A percentile compares a stretch with the other conserved stretches of the same genome.
phyloP scores from a whole-genome alignment of 192 early-diverging fungal genomes.

The Coemansia biformis region DNA sequence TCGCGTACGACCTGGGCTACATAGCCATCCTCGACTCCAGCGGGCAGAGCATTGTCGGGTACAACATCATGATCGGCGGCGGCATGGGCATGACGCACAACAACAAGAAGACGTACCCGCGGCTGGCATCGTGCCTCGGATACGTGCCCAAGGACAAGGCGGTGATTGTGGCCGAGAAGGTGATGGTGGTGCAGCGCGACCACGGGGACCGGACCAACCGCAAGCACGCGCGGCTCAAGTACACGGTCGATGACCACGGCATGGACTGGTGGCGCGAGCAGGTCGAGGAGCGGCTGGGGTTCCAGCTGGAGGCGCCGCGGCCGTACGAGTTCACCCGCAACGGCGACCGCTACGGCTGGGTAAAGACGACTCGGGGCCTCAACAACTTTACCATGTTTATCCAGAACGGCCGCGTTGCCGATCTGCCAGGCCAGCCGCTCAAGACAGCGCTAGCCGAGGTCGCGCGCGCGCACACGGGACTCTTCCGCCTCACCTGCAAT shows the following conservation, averaged over 20 bases:
- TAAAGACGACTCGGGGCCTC: slow-evolving; percentile 19
- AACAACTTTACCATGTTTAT: slow-evolving; percentile 82
- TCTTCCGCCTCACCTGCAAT: slow-evolving; percentile 88
- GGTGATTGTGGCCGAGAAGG: slow-evolving; percentile 79
- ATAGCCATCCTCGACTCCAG: slow-evolving; percentile 78
- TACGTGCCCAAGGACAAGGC: slow-evolving; percentile 75
- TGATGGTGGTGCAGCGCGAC: slow-evolving; percentile 90
- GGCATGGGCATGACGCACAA: slow-evolving; percentile 99
- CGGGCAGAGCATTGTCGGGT: slow-evolving; percentile 72
- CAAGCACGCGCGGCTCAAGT: slow-evolving; percentile 97
- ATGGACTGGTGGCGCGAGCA: slow-evolving; percentile 86
- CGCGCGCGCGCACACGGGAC: slow-evolving; percentile 66
- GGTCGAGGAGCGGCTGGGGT: slow-evolving; percentile 77
- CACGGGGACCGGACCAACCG: slow-evolving; percentile 95
- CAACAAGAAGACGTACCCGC: slow-evolving; percentile 96
- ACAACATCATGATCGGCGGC: slow-evolving; percentile 91
- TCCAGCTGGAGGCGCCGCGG: slow-evolving; percentile 59
- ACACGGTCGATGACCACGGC: slow-evolving; percentile 94
- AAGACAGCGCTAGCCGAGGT: slow-evolving; percentile 76
- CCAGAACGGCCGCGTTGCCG: slow-evolving; percentile 87
- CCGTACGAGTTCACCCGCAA: slow-evolving; percentile 81
- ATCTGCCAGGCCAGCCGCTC: slow-evolving; percentile 65
- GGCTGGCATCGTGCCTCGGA: slow-evolving; percentile 70
- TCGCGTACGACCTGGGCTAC: slow-evolving; percentile 91
- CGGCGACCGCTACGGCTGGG: slow-evolving; percentile 94